Conservation (phyloP, 2,329 filamentous ascomycete species). For the Achaetomium macrosporum region DNA sequence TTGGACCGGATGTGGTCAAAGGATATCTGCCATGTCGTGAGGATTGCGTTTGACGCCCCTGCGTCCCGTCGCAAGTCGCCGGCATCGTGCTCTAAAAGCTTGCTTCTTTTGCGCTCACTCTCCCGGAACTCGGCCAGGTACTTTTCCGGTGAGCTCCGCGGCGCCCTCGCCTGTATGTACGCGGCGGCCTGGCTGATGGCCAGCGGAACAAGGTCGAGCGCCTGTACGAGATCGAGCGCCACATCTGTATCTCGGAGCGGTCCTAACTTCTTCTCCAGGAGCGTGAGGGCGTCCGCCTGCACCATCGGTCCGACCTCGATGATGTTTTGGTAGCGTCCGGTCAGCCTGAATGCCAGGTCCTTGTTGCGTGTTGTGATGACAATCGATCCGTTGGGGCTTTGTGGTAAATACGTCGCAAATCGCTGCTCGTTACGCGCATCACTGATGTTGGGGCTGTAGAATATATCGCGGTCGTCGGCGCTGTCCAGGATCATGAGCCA, state of each 20-base stretch:
- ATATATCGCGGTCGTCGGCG: too few relatives aligned
- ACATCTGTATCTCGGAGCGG: conserved; percentile 12
- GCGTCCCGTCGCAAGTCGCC: conserved; percentile 21
- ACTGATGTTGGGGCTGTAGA: too few relatives aligned
- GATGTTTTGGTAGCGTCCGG: conserved; percentile 19
- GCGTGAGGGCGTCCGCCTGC: conserved; percentile 23
- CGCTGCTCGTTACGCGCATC: too few relatives aligned
- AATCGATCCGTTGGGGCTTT: too few relatives aligned
- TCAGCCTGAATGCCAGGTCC: conserved; percentile 21
- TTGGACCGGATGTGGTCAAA: conserved; percentile 31
- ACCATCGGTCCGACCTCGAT: conserved; percentile 28
- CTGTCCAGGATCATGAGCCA: too few relatives aligned
- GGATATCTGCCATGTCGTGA: conserved; percentile 27
- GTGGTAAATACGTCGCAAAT: too few relatives aligned
- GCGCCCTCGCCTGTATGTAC: conserved; percentile 28
- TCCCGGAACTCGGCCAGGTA: conserved; percentile 36
- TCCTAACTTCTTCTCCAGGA: conserved; percentile 29
- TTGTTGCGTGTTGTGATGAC: too few relatives aligned
- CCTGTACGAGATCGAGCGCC: conserved; percentile 23
- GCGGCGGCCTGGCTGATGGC: too few relatives aligned
- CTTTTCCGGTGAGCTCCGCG: conserved; percentile 27
- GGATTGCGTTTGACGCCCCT: conserved; percentile 24
- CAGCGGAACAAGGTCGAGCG: conserved; percentile 30
- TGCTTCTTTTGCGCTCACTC: conserved; percentile 8
- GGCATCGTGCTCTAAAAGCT: conserved; percentile 17